phyloP scores from a whole-genome alignment of 441 rosid species.

The Croton laevigatus region DNA sequence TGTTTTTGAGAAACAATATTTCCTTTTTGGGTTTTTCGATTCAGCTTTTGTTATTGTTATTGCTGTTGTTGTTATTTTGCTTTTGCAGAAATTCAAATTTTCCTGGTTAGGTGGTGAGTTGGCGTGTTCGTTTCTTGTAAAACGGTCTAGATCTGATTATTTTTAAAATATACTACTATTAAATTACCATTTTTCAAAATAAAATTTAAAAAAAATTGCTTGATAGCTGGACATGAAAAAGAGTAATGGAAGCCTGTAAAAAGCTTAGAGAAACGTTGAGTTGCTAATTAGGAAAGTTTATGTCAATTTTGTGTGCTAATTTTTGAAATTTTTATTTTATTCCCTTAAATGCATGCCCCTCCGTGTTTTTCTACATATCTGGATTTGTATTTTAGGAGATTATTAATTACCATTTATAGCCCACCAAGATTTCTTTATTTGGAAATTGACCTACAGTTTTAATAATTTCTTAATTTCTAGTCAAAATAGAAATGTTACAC shows the following conservation, averaged over 20 bases:
- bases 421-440: background rate
- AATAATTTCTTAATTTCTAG: too few relatives aligned
- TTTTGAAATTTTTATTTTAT: background rate
- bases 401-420: background rate
- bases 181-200: background rate
- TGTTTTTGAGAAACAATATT: background rate
- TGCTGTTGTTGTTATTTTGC: conserved; percentile 14
- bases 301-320: background rate
- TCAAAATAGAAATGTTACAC: too few relatives aligned
- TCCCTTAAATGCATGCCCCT: conserved; percentile 14
- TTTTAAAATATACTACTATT: background rate
- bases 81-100: conserved; percentile 22
- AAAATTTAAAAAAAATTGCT: background rate
- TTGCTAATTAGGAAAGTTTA: conserved; percentile 9
- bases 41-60: background rate
- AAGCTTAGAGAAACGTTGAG: background rate
- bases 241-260: background rate
- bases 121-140: conserved; percentile 21
- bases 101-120: conserved; percentile 19
- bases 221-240: too few relatives aligned
- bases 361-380: background rate
- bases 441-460: background rate
- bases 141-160: conserved; percentile 30
- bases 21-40: background rate
- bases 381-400: background rate